Percentiles rank a stretch among this genome's conserved stretches.
Conservation (phyloP, 169 alveolate genomes). For the Cytauxzoon felis region DNA sequence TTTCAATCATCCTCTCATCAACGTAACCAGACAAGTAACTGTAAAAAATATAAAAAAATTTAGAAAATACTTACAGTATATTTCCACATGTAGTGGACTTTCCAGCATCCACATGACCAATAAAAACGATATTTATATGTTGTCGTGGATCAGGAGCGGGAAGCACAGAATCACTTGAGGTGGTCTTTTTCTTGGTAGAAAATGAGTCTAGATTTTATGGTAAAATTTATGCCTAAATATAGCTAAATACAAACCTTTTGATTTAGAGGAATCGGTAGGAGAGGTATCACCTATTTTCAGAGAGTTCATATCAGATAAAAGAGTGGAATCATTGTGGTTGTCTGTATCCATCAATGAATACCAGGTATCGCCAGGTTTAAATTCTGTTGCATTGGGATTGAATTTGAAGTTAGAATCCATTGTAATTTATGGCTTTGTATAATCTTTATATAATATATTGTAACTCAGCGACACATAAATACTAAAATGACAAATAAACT, state of each 20-base stretch:
- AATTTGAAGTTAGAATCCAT: slow-evolving; percentile 41
- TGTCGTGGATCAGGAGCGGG: slow-evolving; percentile 83
- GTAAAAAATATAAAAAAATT: background rate
- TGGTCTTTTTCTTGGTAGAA: slow-evolving; percentile 5
- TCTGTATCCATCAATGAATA: background rate
- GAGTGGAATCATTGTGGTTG: background rate
- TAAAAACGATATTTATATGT: slow-evolving; percentile 93
- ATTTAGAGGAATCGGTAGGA: slow-evolving; percentile 19
- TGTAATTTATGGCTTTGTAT: too few relatives aligned
- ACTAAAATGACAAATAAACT: too few relatives aligned
- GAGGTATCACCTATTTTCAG: slow-evolving; percentile 51
- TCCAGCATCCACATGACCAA: slow-evolving; percentile 99
- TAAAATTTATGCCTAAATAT: slow-evolving; percentile 9
- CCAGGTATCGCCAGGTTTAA: slow-evolving; percentile 53
- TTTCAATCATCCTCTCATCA: slow-evolving; percentile 93
- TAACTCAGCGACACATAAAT: too few relatives aligned
- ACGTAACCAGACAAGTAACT: slow-evolving; percentile 85
- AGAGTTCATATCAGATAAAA: slow-evolving; percentile 7
- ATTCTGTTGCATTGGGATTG: slow-evolving; percentile 50
- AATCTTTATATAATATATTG: too few relatives aligned
- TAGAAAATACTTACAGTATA: slow-evolving; percentile 74
- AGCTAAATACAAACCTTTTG: slow-evolving; percentile 12
- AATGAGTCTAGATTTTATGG: background rate
- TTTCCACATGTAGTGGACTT: slow-evolving; percentile 98
- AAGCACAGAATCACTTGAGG: slow-evolving; percentile 18